A percentile compares a stretch with the other conserved stretches of the same genome.
Evolutionary conservation across 1,284 basidiomycete genomes (phyloP).

Genomic region (Apiotrichum sp.): DNA sequence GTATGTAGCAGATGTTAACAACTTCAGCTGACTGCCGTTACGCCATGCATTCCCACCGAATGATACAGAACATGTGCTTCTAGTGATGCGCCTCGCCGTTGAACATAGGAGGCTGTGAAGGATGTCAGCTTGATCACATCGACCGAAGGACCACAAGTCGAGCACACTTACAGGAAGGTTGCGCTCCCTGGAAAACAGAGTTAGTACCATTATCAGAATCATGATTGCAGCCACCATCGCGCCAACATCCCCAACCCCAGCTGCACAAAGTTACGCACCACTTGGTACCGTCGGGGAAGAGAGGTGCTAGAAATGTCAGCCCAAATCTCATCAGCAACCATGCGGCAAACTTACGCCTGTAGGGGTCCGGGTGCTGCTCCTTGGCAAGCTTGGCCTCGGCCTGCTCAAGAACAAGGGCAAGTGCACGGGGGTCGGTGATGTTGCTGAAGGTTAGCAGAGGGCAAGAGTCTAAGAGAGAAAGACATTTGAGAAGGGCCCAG

Average conservation of each 20-base stretch:
- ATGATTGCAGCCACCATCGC: no score
- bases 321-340: slow-evolving; percentile 21
- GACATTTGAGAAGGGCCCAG: no score
- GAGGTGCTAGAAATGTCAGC: slow-evolving; percentile 54
- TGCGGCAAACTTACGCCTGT: slow-evolving; percentile 61
- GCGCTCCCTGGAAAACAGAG: slow-evolving; percentile 40
- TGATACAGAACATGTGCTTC: slow-evolving; percentile 9
- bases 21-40: not conserved
- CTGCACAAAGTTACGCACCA: slow-evolving; percentile 55
- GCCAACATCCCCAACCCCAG: no score
- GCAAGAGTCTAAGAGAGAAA: no score
- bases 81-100: slow-evolving; percentile 34
- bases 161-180: slow-evolving; percentile 44
- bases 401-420: slow-evolving; percentile 71
- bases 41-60: slow-evolving; percentile 9
- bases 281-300: slow-evolving; percentile 77
- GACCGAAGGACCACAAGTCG: no score
- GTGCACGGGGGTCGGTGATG: slow-evolving; percentile 76
- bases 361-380: slow-evolving; percentile 80
- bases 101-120: slow-evolving; percentile 41
- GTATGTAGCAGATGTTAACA: no score
- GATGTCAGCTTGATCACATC: not conserved
- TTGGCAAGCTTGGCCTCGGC: slow-evolving; percentile 70
- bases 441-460: slow-evolving; percentile 53
- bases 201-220: not conserved